Evolutionary conservation across 371 early-diverging fungal genomes (phyloP).

Genomic region (Mucor velutinosus): DNA sequence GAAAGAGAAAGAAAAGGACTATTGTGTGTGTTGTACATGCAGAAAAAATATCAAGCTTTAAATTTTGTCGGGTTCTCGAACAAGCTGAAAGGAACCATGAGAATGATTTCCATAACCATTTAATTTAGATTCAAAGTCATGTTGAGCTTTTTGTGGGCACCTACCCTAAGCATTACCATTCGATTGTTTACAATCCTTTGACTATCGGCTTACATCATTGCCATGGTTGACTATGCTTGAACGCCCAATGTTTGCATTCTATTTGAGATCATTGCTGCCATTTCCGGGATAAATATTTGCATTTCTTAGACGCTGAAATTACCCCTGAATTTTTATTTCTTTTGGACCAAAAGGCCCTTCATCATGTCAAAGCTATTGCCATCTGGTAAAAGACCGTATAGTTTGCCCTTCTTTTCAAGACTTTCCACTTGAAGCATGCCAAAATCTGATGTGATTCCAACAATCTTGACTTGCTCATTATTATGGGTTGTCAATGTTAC

Average conservation of each 20-base stretch:
- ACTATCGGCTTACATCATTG: not conserved
- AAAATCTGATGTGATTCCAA: constrained; percentile 76
- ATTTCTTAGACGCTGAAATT: not conserved
- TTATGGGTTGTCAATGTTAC: constrained; percentile 71
- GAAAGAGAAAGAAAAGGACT: not conserved
- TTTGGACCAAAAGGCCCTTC: constrained; percentile 79
- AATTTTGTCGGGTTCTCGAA: not conserved
- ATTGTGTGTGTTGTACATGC: not conserved
- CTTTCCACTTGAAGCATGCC: constrained; percentile 79
- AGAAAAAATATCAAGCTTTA: not conserved
- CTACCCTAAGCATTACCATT: not conserved
- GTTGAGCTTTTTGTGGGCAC: not conserved
- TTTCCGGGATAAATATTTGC: not conserved
- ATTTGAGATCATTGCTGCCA: not conserved
- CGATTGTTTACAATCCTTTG: not conserved
- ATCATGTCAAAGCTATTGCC: constrained; percentile 97
- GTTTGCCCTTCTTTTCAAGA: constrained; percentile 49
- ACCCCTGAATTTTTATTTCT: constrained; percentile 29
- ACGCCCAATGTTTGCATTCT: not conserved
- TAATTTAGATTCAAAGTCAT: not conserved
- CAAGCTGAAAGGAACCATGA: not conserved
- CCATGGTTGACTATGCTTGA: not conserved
- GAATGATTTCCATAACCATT: not conserved
- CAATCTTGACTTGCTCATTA: constrained; percentile 64
- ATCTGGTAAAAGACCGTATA: constrained; percentile 85